phyloP scores from a whole-genome alignment of 352 stramenopile species.

The Peronospora tabacina region DNA sequence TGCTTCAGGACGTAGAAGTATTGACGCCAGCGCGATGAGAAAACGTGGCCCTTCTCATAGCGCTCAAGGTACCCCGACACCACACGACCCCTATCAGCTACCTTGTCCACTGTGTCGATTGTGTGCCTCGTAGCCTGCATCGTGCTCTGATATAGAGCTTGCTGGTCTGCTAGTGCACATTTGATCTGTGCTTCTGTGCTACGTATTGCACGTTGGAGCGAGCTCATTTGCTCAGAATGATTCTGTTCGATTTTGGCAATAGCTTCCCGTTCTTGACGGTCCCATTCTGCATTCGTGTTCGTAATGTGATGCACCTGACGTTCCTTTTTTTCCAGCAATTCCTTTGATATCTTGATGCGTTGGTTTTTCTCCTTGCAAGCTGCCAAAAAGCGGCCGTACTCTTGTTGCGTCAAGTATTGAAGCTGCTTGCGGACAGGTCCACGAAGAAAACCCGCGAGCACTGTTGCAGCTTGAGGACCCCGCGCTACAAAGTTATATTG shows the following conservation, averaged over 20 bases:
- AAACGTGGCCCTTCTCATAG: conserved; percentile 66
- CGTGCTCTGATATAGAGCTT: conserved; percentile 62
- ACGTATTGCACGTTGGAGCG: conserved; percentile 35
- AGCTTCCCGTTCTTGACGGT: conserved; percentile 38
- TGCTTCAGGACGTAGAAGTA: conserved; percentile 73
- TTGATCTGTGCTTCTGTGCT: conserved; percentile 40
- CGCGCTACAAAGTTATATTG: conserved; percentile 72
- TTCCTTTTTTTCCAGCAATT: conserved; percentile 41
- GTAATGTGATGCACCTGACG: conserved; percentile 39
- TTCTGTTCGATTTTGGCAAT: conserved; percentile 41
- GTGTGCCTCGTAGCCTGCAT: conserved; percentile 70
- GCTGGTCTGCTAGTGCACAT: conserved; percentile 44
- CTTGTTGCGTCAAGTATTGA: conserved; percentile 35
- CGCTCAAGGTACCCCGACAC: conserved; percentile 66
- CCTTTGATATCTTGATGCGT: conserved; percentile 44
- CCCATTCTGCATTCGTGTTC: conserved; percentile 41
- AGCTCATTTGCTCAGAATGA: conserved; percentile 33
- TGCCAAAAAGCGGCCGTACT: conserved; percentile 54
- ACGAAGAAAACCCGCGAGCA: conserved; percentile 56
- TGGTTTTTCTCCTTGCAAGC: conserved; percentile 44
- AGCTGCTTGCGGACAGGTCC: conserved; percentile 44
- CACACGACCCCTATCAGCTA: conserved; percentile 53
- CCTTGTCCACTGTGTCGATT: conserved; percentile 69
- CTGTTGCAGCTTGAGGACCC: conserved; percentile 37
- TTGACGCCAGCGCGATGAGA: conserved; percentile 69